Evolutionary conservation across 2,329 filamentous ascomycete genomes (phyloP).

Genomic region (Ceratocystis ficicola): DNA sequence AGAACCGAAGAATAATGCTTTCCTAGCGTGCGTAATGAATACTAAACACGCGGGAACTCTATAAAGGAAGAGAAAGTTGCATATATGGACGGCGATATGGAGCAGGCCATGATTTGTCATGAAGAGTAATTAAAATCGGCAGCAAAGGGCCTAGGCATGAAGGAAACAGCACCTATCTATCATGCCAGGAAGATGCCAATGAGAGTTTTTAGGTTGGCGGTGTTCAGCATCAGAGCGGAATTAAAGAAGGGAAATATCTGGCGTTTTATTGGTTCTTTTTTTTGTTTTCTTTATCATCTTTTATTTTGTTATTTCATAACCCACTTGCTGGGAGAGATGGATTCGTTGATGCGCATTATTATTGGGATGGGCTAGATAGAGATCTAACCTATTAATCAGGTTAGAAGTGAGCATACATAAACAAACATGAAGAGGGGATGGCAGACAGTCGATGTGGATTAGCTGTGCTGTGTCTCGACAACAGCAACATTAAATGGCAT

Average conservation of each 20-base stretch:
- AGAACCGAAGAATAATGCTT: too few relatives aligned
- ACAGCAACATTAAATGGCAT: too few relatives aligned
- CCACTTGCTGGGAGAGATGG: background rate
- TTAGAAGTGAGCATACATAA: too few relatives aligned
- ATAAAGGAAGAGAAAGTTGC: background rate
- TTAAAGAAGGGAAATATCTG: background rate
- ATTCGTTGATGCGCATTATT: background rate
- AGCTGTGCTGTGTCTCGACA: too few relatives aligned
- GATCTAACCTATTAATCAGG: too few relatives aligned
- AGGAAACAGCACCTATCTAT: background rate
- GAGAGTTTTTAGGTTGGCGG: background rate
- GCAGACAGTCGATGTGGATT: too few relatives aligned
- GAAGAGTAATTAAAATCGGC: background rate
- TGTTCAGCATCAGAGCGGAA: background rate
- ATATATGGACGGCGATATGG: background rate
- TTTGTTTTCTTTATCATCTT: background rate
- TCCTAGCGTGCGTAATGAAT: background rate
- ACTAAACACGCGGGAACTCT: background rate
- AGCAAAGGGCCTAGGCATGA: background rate
- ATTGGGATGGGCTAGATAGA: too few relatives aligned
- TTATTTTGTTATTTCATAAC: background rate
- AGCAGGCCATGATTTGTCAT: background rate
- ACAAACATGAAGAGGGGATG: too few relatives aligned
- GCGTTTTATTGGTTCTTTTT: background rate
- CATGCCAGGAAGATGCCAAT: background rate